Base-by-base conservation (phyloP, 2,329 filamentous ascomycete genomes). In the Diaporthe vexans region DNA sequence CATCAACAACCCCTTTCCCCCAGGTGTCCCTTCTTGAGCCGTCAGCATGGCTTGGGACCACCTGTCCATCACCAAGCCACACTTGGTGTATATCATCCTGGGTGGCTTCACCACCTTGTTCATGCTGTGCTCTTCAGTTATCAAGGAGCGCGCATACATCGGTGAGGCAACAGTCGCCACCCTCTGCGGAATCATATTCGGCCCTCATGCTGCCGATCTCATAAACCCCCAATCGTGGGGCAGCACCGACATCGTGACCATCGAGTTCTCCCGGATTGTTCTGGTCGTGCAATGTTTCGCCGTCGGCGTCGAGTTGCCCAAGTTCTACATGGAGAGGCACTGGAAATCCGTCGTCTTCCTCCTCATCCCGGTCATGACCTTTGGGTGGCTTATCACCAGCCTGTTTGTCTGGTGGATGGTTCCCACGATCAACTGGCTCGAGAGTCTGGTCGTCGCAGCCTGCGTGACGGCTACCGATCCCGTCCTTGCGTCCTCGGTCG, bases 141-240 rank as follows among this genome's bases (percentile, higher is more conserved):
- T 99, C 86, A 99, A 99, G 88, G 97, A 99, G 88, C 94, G 94
- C 83, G 90, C 98, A 81, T 99, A 99, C 86, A 99, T 99, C 83
- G 97, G 97, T 82, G 97, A 99, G 89, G 97, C 97, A 68, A 98
- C 97, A 1, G 94, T 99, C 58, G 95, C 95, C 68, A 97, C 95
- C 3, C 85, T 97, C 65, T 95, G 94, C 81, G 95, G 95, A 77
- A 92, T 97, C 82, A 95, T 97, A 79, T 97, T 97, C 80, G 95
- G 95, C 0, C 95, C 95, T 21, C 92, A 95, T 85, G 94, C 92
- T 52, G 94, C 94, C 74, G 91, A 95, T 79, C 87, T 97, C 52
- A 95, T 97, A 82, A 87, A 96, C 80, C 95, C 93, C 71, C 80
- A 84, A 74, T 87, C 88, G 74, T 97, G 95, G 95, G 94, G 94